phyloP scores from a whole-genome alignment of 2,329 filamentous ascomycete species.

The Ophiostoma sp. region DNA sequence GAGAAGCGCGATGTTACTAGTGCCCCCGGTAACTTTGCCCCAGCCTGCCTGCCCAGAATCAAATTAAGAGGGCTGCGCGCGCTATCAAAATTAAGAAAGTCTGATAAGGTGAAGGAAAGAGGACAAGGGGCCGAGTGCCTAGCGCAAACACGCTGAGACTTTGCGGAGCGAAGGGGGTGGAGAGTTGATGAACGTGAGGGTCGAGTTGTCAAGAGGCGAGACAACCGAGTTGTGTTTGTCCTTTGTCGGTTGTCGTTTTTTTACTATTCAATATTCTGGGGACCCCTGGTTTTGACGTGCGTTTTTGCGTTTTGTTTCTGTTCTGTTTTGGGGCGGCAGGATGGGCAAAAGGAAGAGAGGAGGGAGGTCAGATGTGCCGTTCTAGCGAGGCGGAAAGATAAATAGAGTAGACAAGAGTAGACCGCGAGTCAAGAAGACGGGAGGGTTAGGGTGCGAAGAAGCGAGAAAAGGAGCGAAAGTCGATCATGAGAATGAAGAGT shows the following conservation, averaged over 20 bases:
- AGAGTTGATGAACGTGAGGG: not conserved
- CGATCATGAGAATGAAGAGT: not conserved
- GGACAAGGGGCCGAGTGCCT: conserved; percentile 7
- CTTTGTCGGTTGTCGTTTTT: not conserved
- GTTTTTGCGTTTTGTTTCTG: not conserved
- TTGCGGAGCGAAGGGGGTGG: conserved; percentile 15
- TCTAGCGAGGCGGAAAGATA: not conserved
- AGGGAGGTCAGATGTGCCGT: not conserved
- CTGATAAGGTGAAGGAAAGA: conserved; percentile 22
- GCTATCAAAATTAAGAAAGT: conserved; percentile 21
- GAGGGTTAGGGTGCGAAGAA: conserved; percentile 4
- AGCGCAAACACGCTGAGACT: conserved; percentile 20
- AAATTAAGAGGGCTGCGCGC: not conserved
- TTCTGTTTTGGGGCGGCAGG: not conserved
- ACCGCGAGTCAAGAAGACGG: not conserved
- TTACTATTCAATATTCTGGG: too few relatives aligned
- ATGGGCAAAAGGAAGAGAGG: not conserved
- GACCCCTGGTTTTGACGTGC: not conserved
- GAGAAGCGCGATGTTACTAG: conserved; percentile 29
- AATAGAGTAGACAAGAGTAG: not conserved
- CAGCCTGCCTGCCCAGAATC: not conserved
- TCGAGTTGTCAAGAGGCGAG: not conserved
- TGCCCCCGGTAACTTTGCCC: not conserved
- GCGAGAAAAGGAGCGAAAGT: not conserved
- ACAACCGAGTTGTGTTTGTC: not conserved